Conservation (phyloP, 2,329 filamentous ascomycete genomes). For the Colletotrichum karsti region DNA sequence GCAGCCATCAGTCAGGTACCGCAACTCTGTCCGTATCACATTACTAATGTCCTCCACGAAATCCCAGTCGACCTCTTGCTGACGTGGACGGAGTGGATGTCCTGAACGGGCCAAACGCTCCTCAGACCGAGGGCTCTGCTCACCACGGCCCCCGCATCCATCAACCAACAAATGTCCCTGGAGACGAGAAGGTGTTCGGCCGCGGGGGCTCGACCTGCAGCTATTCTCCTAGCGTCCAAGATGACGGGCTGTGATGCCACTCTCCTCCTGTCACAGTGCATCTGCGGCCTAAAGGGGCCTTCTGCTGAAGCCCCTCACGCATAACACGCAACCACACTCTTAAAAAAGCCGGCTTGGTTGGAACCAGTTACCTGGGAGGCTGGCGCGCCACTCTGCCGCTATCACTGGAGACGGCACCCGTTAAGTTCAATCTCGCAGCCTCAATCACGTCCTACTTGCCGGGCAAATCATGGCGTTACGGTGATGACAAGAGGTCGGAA, state of each 20-base stretch:
- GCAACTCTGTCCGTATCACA: background rate
- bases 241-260: constrained; percentile 8
- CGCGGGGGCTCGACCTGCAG: constrained; percentile 10
- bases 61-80: background rate
- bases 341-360: background rate
- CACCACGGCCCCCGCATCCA: background rate
- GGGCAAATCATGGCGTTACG: background rate
- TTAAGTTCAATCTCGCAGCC: background rate
- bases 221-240: constrained; percentile 14
- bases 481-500: background rate
- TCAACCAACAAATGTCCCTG: background rate
- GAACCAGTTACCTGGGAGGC: constrained; percentile 15
- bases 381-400: background rate
- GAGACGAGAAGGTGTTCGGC: background rate
- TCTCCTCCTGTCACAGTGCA: constrained; percentile 2
- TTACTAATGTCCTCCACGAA: background rate
- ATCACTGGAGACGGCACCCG: background rate
- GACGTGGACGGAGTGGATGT: background rate
- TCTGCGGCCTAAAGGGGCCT: background rate
- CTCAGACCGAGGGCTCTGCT: background rate
- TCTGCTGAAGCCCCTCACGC: background rate
- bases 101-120: background rate
- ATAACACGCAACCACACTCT: background rate
- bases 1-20: background rate
- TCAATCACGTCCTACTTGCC: background rate